Evolutionary conservation across 106 monocot species (phyloP).

Genomic region (Dioscorea dumetorum): DNA sequence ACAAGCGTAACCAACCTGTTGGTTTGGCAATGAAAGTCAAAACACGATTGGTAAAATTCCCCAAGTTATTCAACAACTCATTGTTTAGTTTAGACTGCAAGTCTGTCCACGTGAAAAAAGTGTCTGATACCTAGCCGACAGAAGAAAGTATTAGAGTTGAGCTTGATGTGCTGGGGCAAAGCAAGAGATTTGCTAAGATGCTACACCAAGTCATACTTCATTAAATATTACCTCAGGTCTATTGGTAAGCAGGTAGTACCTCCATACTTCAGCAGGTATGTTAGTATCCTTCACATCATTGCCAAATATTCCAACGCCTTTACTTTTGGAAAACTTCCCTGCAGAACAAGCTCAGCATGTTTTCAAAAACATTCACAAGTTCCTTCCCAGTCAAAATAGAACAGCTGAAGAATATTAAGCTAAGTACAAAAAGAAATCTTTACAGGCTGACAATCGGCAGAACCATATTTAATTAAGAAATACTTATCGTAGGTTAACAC

Average conservation of each 20-base stretch:
- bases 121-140: conserved; percentile 77
- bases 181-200: background rate
- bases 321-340: conserved; percentile 98
- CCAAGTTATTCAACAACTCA: conserved; percentile 83
- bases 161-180: background rate
- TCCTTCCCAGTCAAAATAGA: too few species aligned
- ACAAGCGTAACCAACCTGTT: conserved; percentile 34
- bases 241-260: conserved; percentile 92
- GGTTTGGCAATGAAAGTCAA: conserved; percentile 91
- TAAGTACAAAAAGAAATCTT: too few species aligned
- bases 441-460: too few species aligned
- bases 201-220: background rate
- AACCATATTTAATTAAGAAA: too few species aligned
- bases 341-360: conserved; percentile 4
- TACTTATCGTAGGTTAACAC: too few species aligned
- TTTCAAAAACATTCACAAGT: too few species aligned
- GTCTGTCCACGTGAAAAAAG: conserved; percentile 93
- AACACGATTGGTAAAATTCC: conserved; percentile 90
- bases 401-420: too few species aligned
- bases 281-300: conserved; percentile 89
- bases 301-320: conserved; percentile 95
- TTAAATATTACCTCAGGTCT: conserved; percentile 52
- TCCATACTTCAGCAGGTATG: conserved; percentile 93
- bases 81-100: conserved; percentile 89
- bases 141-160: background rate